phyloP scores from a whole-genome alignment of 129 eudicot species.

The Apium graveolens region DNA sequence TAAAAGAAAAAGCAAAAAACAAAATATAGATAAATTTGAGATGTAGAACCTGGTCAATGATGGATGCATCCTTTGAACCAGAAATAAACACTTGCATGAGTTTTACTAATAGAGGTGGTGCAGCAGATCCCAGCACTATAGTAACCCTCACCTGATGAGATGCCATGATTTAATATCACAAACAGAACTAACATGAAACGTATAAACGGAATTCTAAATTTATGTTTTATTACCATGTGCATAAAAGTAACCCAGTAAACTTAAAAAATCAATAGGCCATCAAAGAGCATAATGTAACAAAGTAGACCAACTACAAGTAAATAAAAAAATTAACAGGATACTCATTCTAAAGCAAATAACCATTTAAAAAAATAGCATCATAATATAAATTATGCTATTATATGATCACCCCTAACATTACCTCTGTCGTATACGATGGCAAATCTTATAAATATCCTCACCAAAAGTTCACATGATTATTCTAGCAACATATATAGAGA shows the following conservation, averaged over 20 bases:
- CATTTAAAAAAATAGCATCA: background rate
- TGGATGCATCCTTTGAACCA: slow-evolving; percentile 69
- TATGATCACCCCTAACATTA: background rate
- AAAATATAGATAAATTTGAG: background rate
- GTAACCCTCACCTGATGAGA: slow-evolving; percentile 55
- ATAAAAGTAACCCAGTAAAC: background rate
- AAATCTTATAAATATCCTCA: background rate
- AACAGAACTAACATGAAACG: background rate
- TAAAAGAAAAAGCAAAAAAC: background rate
- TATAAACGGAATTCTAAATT: background rate
- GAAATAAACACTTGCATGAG: slow-evolving; percentile 63
- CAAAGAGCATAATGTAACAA: background rate
- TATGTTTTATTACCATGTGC: background rate
- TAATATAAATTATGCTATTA: background rate
- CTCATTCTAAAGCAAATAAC: background rate
- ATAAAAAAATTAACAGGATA: background rate
- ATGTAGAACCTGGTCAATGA: slow-evolving; percentile 63
- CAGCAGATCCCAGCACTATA: slow-evolving; percentile 64
- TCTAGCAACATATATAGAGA: background rate
- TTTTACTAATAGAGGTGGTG: slow-evolving; percentile 68
- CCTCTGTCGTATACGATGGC: background rate
- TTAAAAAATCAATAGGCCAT: background rate
- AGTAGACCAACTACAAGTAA: background rate
- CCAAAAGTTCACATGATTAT: background rate
- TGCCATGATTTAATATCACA: background rate